Base-by-base conservation (phyloP, 164 flowering plant genomes). In the Houttuynia cordata region DNA sequence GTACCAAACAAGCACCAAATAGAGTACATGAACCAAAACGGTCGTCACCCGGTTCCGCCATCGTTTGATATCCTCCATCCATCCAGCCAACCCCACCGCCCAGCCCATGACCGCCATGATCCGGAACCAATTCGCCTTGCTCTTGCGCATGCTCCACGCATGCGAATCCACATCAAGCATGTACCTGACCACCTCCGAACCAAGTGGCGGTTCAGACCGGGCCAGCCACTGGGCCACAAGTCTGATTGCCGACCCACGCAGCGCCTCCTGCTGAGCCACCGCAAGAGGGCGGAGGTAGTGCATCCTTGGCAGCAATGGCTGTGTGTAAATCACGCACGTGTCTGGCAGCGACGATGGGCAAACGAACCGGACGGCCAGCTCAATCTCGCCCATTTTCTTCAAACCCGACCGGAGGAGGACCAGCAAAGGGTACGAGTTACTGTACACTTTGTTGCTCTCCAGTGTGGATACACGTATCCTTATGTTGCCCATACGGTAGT, bases 331-430 rank as follows among this genome's bases (percentile, higher is more conserved):
- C 0, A 81, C 75, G 56, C 88, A 81, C 0, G 87, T 81, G 8
- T 94, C 95, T 7, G 96, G 95, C 53, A 88, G 64, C 70, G 85
- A 15, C 0, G 84, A 65, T 3, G 96, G 88, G 72, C 93, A 81
- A 7, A 79, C 83, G 55, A 90, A 94, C 67, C 99, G 76, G 13
- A 94, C 78, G 24, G 95, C 97, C 17, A 94, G 2, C 73, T 94
- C 97, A 10, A 94, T 78, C 74, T 94, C 97, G 7, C 99, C 99
- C 97, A 91, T 94, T 69, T 88, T 94, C 81, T 86, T 91, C 75
- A 88, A 59, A 59, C 99, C 97, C 9, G 76, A 67, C 8, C 82
- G 53, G 14, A 55, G 34, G 24, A 94, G 64, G 15, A 84, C 87
- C 66, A 87, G 56, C 56, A 94, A 61, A 0, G 99, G 99, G 49